phyloP scores from a whole-genome alignment of 2,329 filamentous ascomycete genomes.

The Scytalidium lignicola region DNA sequence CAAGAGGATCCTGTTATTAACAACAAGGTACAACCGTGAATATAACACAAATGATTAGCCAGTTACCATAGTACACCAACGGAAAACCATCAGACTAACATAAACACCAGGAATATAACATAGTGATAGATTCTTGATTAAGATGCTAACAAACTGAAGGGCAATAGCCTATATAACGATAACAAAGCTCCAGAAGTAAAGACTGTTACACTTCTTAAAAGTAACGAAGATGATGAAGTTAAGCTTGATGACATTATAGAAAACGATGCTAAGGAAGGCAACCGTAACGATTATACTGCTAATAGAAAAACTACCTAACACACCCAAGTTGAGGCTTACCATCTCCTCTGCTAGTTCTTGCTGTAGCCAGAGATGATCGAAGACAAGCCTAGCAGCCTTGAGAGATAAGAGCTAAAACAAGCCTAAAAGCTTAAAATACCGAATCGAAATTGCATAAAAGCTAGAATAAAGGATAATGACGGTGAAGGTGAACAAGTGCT shows the following conservation, averaged over 20 bases:
- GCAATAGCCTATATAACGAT: constrained; percentile 38
- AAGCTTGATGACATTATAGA: constrained; percentile 46
- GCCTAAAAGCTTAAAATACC: too few species aligned
- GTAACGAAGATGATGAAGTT: constrained; percentile 42
- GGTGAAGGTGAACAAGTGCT: too few species aligned
- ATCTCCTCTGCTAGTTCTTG: too few species aligned
- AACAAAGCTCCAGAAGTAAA: constrained; percentile 47
- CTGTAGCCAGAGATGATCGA: too few species aligned
- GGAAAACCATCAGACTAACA: constrained; percentile 37
- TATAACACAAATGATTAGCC: constrained; percentile 51
- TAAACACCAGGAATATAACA: constrained; percentile 28
- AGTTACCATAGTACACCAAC: constrained; percentile 35
- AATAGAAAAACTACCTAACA: too few species aligned
- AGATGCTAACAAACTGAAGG: constrained; percentile 39
- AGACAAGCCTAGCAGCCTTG: too few species aligned
- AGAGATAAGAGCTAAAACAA: too few species aligned
- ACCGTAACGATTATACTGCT: constrained; percentile 12
- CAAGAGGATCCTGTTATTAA: constrained; percentile 40
- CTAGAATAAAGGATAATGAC: too few species aligned
- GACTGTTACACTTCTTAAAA: constrained; percentile 38
- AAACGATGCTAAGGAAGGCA: constrained; percentile 40
- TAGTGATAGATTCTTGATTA: constrained; percentile 36
- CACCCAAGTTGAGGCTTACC: too few species aligned
- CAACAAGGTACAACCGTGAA: constrained; percentile 49
- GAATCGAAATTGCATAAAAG: too few species aligned